Evolutionary conservation across 768 basidiomycete species (phyloP).

Genomic region (Exsudoporus frostii): DNA sequence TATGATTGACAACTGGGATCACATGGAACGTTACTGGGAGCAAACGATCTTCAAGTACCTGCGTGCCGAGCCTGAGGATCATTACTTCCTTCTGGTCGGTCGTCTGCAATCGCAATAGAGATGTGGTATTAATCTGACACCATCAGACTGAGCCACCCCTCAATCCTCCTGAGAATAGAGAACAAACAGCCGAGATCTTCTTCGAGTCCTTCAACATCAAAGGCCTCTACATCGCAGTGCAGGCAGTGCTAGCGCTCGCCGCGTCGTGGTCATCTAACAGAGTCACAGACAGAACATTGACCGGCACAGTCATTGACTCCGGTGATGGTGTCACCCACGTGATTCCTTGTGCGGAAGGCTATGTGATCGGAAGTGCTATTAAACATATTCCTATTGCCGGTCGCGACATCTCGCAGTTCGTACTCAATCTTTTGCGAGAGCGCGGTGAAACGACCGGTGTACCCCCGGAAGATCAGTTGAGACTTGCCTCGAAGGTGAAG

Average conservation of each 20-base stretch:
- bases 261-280: constrained; percentile 95
- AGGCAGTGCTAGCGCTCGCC: constrained; percentile 96
- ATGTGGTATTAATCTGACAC: neutral
- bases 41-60: constrained; percentile 99
- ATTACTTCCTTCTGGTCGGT: constrained; percentile 93
- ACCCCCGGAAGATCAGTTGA: constrained; percentile 92
- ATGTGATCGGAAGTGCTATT: constrained; percentile 98
- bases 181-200: constrained; percentile 99
- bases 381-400: constrained; percentile 99
- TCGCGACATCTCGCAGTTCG: constrained; percentile 95
- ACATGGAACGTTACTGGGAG: constrained; percentile 99
- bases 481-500: constrained; percentile 90
- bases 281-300: constrained; percentile 86
- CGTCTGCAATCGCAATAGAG: neutral
- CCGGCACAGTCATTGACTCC: constrained; percentile 97
- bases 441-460: constrained; percentile 89
- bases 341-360: constrained; percentile 93
- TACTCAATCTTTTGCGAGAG: constrained; percentile 92
- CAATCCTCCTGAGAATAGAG: constrained; percentile 97
- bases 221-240: constrained; percentile 97
- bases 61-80: constrained; percentile 97
- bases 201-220: constrained; percentile 99
- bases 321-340: constrained; percentile 99
- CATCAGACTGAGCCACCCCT: constrained; percentile 95
- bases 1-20: constrained; percentile 97